Percentiles rank a stretch among this genome's conserved stretches.
Conservation (phyloP, 164 flowering plant genomes). For the Berberis vulgaris region DNA sequence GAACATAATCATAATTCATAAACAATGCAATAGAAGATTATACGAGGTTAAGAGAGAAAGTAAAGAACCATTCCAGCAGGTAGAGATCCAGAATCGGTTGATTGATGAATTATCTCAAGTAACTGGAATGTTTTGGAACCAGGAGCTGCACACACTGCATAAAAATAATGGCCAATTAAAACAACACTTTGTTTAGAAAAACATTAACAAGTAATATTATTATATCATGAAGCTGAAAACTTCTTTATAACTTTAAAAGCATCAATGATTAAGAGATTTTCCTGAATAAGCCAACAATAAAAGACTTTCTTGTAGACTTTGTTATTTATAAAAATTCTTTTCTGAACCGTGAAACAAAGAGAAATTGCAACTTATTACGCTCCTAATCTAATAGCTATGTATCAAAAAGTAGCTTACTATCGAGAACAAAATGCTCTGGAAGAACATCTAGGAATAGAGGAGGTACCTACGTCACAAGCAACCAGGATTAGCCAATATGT, state of each 20-base stretch:
- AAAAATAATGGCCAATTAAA: conserved; percentile 9
- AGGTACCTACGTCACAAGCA: conserved; percentile 64
- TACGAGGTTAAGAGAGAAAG: conserved; percentile 1
- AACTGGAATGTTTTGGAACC: conserved; percentile 98
- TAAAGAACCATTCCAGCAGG: conserved; percentile 81
- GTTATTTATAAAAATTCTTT: neutral
- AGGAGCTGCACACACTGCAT: conserved; percentile 99
- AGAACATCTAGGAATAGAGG: conserved; percentile 84
- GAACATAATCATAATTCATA: no score
- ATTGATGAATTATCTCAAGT: conserved; percentile 82
- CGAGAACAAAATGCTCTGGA: conserved; percentile 82
- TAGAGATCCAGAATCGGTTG: conserved; percentile 48
- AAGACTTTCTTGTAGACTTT: no score
- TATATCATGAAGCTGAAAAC: neutral
- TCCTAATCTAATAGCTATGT: neutral
- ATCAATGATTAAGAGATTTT: no score
- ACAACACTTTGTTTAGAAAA: neutral
- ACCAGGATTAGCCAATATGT: conserved; percentile 1
- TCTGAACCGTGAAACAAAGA: neutral
- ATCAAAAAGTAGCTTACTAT: conserved; percentile 54
- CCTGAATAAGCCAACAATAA: no score
- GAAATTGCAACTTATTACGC: neutral
- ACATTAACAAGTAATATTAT: neutral
- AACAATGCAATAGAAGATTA: neutral
- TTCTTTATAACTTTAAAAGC: neutral